Conservation (phyloP, 2,329 filamentous ascomycete genomes). For the Fusarium ramigenum region DNA sequence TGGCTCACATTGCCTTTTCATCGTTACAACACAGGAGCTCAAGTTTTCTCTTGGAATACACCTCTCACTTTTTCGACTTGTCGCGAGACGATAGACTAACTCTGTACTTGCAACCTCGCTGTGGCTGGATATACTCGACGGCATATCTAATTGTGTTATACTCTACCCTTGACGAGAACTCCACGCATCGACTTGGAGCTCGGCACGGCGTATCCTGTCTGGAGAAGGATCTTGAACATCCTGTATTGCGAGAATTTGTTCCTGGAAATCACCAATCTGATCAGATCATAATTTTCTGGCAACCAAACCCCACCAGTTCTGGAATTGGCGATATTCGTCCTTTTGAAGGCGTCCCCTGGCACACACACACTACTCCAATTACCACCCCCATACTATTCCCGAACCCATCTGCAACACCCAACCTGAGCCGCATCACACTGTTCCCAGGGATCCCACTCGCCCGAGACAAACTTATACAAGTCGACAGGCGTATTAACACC, state of each 20-base stretch:
- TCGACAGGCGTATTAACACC: background rate
- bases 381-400: constrained; percentile 14
- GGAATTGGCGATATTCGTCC: constrained; percentile 6
- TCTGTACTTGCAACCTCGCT: background rate
- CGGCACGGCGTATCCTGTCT: background rate
- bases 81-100: background rate
- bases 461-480: constrained; percentile 2
- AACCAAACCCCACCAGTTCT: background rate
- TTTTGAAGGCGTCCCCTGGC: background rate
- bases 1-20: constrained; percentile 16
- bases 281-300: background rate
- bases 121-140: background rate
- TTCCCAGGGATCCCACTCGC: background rate
- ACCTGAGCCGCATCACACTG: constrained; percentile 11
- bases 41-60: constrained; percentile 7
- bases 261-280: background rate
- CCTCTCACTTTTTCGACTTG: constrained; percentile 6
- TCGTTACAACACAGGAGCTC: constrained; percentile 2
- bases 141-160: background rate
- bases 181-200: background rate
- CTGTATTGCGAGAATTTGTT: background rate
- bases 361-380: background rate
- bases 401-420: constrained; percentile 3
- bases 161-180: background rate
- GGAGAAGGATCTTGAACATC: constrained; percentile 1